A percentile compares a stretch with the other conserved stretches of the same genome.
These are phyloP conservation scores for Millerozyma acaciae DNA, from an alignment of 805 yeast species.

Conservation along the genomic window DNA sequence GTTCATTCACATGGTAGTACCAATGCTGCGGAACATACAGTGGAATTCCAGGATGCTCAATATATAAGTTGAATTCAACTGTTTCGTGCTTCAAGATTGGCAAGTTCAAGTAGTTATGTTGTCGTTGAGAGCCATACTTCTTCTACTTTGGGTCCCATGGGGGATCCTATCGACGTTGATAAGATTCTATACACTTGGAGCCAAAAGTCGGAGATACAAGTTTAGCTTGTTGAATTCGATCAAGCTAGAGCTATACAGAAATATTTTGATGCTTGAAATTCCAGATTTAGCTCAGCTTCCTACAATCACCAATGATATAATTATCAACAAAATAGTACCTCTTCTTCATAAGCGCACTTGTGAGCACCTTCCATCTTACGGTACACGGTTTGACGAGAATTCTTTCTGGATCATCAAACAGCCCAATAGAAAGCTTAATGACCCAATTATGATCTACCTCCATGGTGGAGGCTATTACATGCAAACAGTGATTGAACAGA, in stretches of 20 bases:
- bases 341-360: conserved; percentile 3
- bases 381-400: conserved; percentile 25
- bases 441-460: conserved; percentile 29
- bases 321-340: conserved; percentile 10
- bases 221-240: conserved; percentile 10
- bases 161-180: conserved; percentile 8
- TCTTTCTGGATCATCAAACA: conserved; percentile 33
- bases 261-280: conserved; percentile 13
- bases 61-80: too few relatives aligned
- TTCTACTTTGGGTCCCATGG: too few relatives aligned
- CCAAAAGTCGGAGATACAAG: conserved; percentile 9
- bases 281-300: conserved; percentile 11
- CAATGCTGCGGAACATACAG: too few relatives aligned
- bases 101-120: too few relatives aligned
- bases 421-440: conserved; percentile 18
- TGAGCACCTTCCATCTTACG: conserved; percentile 25
- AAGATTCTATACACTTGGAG: conserved; percentile 3
- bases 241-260: conserved; percentile 12
- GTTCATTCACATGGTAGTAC: too few relatives aligned
- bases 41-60: too few relatives aligned
- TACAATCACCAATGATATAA: conserved; percentile 7
- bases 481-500: conserved; percentile 26
- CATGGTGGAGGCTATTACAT: conserved; percentile 42
- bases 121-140: too few relatives aligned
- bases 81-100: too few relatives aligned